Base-by-base conservation (phyloP, 139 green algal genomes). In the Volvox reticuliferus region DNA sequence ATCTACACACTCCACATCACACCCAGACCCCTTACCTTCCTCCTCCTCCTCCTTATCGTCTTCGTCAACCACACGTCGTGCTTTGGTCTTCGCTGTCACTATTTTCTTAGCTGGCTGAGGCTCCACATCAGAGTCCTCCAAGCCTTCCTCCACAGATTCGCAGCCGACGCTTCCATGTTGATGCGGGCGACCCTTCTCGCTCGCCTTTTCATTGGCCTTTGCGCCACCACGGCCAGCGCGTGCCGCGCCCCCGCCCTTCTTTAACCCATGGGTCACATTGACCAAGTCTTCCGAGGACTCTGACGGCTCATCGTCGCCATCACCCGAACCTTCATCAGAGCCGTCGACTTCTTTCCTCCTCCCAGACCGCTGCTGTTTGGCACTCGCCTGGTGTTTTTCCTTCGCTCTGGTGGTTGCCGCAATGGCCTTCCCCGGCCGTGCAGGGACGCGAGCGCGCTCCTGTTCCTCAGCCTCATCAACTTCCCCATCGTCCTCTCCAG, bases 11-110 rank as follows among this genome's bases (percentile, higher is more conserved):
- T 55, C 44, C 44, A 55, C 9, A 55, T 55, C 5, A 55, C 44
- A 55, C 44, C 44, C 44, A 9, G 44, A 55, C 44, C 9, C 5
- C 65, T 9, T 28, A 73, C 65, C 65, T 73, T 73, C 80, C 20
- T 87, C 80, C 19, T 87, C 80, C 17, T 78, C 82, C 12, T 80
- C 83, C 65, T 88, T 63, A 35, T 69, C 75, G 19, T 88, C 83
- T 24, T 79, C 33, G 22, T 67, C 65, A 3, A 69, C 65, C 35
- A 68, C 63, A 22, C 63, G 82, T 2, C 82, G 33, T 33, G 50
- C 50, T 75, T 87, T 84, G 37, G 32, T 36, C 13, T 67, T 84
- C 1, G 37, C 13, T 36, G 32, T 62, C 24, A 24, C 24, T 73
- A 16, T 73, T 12, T 28, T 73, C 24, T 73, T 73, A 24, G 65